phyloP scores from a whole-genome alignment of 768 basidiomycete genomes.

The Mycena kentingensis region DNA sequence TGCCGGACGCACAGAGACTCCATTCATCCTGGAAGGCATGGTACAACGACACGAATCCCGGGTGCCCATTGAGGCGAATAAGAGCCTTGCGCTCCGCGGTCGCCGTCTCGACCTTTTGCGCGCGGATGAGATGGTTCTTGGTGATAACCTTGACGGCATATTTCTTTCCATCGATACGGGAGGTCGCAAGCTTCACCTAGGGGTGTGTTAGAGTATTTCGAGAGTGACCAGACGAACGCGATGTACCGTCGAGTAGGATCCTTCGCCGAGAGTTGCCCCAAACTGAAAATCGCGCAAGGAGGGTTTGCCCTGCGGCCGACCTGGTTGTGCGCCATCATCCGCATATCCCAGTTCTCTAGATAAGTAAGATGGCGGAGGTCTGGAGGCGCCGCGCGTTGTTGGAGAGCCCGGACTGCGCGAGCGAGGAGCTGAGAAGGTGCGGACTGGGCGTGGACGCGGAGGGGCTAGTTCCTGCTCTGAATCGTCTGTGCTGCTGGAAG shows the following conservation, averaged over 20 bases:
- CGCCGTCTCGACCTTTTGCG: slow-evolving; percentile 71
- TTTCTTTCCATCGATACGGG: slow-evolving; percentile 56
- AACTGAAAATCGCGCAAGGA: slow-evolving; percentile 72
- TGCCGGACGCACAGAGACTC: slow-evolving; percentile 70
- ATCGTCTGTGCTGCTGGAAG: slow-evolving; percentile 56
- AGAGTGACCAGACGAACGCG: not conserved
- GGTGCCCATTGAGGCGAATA: slow-evolving; percentile 56
- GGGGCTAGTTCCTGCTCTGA: slow-evolving; percentile 45
- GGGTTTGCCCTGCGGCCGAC: slow-evolving; percentile 37
- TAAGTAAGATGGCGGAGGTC: slow-evolving; percentile 56
- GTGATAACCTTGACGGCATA: slow-evolving; percentile 68
- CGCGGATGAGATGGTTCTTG: slow-evolving; percentile 55
- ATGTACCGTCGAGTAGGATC: slow-evolving; percentile 79
- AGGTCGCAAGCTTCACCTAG: slow-evolving; percentile 61
- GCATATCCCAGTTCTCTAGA: slow-evolving; percentile 53
- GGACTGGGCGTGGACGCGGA: slow-evolving; percentile 54
- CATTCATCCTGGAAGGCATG: slow-evolving; percentile 86
- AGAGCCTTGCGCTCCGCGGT: slow-evolving; percentile 64
- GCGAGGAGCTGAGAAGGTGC: slow-evolving; percentile 68
- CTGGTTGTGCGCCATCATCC: slow-evolving; percentile 30
- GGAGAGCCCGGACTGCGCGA: slow-evolving; percentile 54
- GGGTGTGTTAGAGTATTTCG: slow-evolving; percentile 2
- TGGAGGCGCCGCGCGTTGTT: slow-evolving; percentile 31
- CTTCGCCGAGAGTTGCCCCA: slow-evolving; percentile 74
- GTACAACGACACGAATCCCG: slow-evolving; percentile 74